phyloP scores from a whole-genome alignment of 179 eudicot species.

The Beta corolliflora region DNA sequence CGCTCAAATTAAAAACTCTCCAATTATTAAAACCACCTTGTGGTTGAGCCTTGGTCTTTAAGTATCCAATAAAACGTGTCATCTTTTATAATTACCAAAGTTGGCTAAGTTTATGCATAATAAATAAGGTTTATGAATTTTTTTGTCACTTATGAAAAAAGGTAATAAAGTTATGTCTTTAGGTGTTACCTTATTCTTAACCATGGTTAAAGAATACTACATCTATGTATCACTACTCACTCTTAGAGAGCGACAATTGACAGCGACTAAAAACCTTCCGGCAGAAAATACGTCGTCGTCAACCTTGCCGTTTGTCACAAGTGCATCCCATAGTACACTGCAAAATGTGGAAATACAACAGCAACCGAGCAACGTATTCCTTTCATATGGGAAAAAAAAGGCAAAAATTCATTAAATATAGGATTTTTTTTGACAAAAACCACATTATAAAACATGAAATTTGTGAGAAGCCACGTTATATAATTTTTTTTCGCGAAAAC shows the following conservation, averaged over 20 bases:
- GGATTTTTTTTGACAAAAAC: no score
- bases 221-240: not conserved
- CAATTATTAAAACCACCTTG: slow-evolving; percentile 14
- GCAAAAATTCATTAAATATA: no score
- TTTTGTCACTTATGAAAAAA: slow-evolving; percentile 4
- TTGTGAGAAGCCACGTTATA: no score
- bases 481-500: no score
- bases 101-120: not conserved
- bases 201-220: slow-evolving; percentile 10
- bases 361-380: no score
- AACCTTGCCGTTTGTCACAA: slow-evolving; percentile 11
- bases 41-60: not conserved
- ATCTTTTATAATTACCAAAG: not conserved
- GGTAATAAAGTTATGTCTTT: slow-evolving; percentile 11
- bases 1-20: not conserved
- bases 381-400: no score
- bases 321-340: not conserved
- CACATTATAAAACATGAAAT: no score
- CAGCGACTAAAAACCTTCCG: slow-evolving; percentile 36
- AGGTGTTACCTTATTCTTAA: slow-evolving; percentile 5
- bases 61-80: slow-evolving; percentile 27
- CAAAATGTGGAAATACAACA: no score
- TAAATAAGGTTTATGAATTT: not conserved
- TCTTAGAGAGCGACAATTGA: slow-evolving; percentile 16
- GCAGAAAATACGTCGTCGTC: slow-evolving; percentile 30